These are phyloP conservation scores for Penicillium sp. DNA, from an alignment of 2,329 filamentous ascomycete species.

Conservation along the genomic window DNA sequence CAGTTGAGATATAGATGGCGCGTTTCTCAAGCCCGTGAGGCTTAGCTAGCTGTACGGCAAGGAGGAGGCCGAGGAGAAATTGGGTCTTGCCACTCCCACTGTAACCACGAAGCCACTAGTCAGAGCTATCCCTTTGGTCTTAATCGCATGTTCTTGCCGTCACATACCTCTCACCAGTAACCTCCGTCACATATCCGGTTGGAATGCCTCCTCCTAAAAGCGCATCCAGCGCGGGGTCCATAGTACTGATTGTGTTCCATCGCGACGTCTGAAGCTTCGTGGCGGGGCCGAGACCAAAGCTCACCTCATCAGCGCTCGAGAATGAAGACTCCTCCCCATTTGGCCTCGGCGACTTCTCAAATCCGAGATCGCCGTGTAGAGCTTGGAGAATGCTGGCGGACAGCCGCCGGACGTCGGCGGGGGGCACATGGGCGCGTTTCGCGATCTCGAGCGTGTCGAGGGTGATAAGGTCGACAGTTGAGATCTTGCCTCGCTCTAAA, in stretches of 20 bases:
- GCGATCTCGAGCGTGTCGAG: constrained; percentile 78
- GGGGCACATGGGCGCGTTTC: constrained; percentile 74
- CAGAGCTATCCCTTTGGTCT: constrained; percentile 2
- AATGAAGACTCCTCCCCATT: constrained; percentile 14
- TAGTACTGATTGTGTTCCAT: constrained; percentile 67
- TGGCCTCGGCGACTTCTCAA: constrained; percentile 23
- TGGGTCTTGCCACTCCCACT: constrained; percentile 93
- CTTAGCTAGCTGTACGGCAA: constrained; percentile 74
- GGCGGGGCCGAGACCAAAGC: constrained; percentile 17
- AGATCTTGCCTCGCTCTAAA: constrained; percentile 72
- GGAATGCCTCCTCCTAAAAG: constrained; percentile 74
- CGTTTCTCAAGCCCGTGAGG: constrained; percentile 65
- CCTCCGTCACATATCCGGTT: constrained; percentile 74
- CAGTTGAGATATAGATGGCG: constrained; percentile 92
- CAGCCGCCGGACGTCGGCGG: constrained; percentile 72
- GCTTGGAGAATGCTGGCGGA: constrained; percentile 61
- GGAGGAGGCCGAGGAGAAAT: constrained; percentile 75
- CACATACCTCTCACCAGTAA: constrained; percentile 76
- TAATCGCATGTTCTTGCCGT: constrained; percentile 8
- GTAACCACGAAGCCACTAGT: constrained; percentile 6
- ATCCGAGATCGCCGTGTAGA: constrained; percentile 59
- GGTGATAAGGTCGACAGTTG: constrained; percentile 77
- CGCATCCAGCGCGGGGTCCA: constrained; percentile 67
- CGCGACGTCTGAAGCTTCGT: constrained; percentile 32
- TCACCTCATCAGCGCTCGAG: constrained; percentile 18